Conservation (phyloP, 352 stramenopile genomes). For the Saprolegnia parasitica region DNA sequence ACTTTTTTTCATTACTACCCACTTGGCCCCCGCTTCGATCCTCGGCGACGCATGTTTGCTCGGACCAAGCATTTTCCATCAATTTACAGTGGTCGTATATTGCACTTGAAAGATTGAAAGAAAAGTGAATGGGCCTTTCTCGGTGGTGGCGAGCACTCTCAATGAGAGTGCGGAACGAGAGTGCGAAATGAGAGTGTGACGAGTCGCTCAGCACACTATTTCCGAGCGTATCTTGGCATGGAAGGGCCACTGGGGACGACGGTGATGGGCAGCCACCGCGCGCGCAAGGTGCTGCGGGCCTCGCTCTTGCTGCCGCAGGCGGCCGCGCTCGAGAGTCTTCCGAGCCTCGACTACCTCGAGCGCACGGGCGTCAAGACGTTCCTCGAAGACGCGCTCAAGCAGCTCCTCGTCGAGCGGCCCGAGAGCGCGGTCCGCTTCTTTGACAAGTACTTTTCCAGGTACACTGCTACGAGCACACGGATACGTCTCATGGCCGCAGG, state of each 20-base stretch:
- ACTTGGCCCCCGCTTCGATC: background rate
- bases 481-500: background rate
- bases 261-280: slow-evolving; percentile 8
- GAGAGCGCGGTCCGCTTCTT: slow-evolving; percentile 10
- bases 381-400: slow-evolving; percentile 20
- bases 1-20: background rate
- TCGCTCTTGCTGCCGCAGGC: background rate
- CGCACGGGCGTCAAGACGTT: slow-evolving; percentile 14
- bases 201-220: no score
- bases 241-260: background rate
- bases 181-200: no score
- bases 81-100: no score
- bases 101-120: no score
- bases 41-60: no score
- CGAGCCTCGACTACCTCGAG: slow-evolving; percentile 14
- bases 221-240: background rate
- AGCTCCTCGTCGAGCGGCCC: slow-evolving; percentile 1
- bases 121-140: no score
- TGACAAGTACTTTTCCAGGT: slow-evolving; percentile 23
- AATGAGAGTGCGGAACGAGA: no score
- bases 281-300: slow-evolving; percentile 5
- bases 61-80: no score
- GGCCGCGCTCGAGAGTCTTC: slow-evolving; percentile 1
- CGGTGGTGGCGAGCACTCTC: no score
- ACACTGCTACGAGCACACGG: no score